A percentile compares a stretch with the other conserved stretches of the same genome.
Conservation (phyloP, 805 yeast species). For the Sugiyamaella lignohabitans region DNA sequence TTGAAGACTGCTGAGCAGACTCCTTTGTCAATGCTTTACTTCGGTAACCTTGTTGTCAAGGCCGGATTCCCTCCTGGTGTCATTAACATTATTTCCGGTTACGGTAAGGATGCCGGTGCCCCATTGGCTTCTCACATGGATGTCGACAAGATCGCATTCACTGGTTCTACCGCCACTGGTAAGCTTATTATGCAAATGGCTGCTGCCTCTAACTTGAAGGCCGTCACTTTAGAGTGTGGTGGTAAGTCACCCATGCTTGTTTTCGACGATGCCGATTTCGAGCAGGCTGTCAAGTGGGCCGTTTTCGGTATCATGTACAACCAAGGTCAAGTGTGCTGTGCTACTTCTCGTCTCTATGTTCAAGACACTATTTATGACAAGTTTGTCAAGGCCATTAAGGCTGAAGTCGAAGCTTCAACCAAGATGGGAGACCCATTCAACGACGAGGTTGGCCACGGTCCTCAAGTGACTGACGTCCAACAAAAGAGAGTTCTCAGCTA, state of each 20-base stretch:
- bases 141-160: slow-evolving; percentile 86
- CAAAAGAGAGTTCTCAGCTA: slow-evolving; percentile 69
- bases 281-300: slow-evolving; percentile 68
- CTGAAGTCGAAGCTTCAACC: slow-evolving; percentile 41
- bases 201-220: slow-evolving; percentile 75
- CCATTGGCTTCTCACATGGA: slow-evolving; percentile 71
- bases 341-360: slow-evolving; percentile 85
- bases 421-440: slow-evolving; percentile 83
- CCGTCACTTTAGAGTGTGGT: slow-evolving; percentile 90
- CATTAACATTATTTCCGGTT: slow-evolving; percentile 78
- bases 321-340: slow-evolving; percentile 95
- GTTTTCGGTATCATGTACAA: slow-evolving; percentile 82
- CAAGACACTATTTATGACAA: slow-evolving; percentile 81
- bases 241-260: slow-evolving; percentile 93
- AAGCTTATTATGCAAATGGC: slow-evolving; percentile 74
- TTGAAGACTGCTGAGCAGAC: slow-evolving; percentile 90
- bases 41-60: slow-evolving; percentile 60
- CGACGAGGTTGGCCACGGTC: slow-evolving; percentile 76
- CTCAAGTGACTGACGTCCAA: slow-evolving; percentile 81
- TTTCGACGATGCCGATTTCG: slow-evolving; percentile 77
- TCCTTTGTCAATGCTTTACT: slow-evolving; percentile 78
- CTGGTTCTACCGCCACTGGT: slow-evolving; percentile 92
- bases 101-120: slow-evolving; percentile 78
- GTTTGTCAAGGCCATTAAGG: slow-evolving; percentile 54
- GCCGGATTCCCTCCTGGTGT: slow-evolving; percentile 94